phyloP scores from a whole-genome alignment of 1,284 basidiomycete species.

The Marasmius sp. region DNA sequence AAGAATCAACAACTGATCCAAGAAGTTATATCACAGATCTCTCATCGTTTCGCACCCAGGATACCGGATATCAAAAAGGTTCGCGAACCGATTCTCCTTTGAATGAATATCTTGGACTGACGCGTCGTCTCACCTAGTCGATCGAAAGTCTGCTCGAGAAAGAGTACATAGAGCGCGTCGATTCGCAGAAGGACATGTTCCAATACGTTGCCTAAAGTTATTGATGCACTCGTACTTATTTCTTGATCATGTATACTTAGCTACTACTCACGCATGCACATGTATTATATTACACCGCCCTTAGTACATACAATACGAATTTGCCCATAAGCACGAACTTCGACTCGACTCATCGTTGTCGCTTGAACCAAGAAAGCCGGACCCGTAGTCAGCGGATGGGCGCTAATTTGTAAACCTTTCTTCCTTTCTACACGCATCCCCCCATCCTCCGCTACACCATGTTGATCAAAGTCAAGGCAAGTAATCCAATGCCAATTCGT shows the following conservation, averaged over 20 bases:
- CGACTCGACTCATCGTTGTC: too few relatives aligned
- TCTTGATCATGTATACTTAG: too few relatives aligned
- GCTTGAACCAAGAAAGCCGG: too few relatives aligned
- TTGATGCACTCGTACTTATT: too few relatives aligned
- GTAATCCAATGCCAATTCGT: slow-evolving; percentile 15
- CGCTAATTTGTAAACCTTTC: too few relatives aligned
- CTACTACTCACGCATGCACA: too few relatives aligned
- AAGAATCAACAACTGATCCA: slow-evolving; percentile 94
- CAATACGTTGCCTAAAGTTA: slow-evolving; percentile 63
- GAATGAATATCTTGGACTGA: not conserved
- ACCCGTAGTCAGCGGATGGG: too few relatives aligned
- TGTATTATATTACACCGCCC: too few relatives aligned
- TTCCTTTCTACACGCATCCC: not conserved
- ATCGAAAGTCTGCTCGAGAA: slow-evolving; percentile 97
- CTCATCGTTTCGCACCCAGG: slow-evolving; percentile 85
- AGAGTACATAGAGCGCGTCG: slow-evolving; percentile 94
- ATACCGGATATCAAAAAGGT: slow-evolving; percentile 93
- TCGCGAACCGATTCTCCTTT: slow-evolving; percentile 10
- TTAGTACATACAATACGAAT: too few relatives aligned
- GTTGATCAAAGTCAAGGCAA: slow-evolving; percentile 84
- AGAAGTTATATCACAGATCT: slow-evolving; percentile 92
- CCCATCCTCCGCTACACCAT: slow-evolving; percentile 38
- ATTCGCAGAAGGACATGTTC: slow-evolving; percentile 78
- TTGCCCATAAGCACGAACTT: too few relatives aligned
- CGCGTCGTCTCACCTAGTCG: slow-evolving; percentile 52